These are phyloP conservation scores for Perkinsus olseni DNA, from an alignment of 169 alveolate species.

Conservation along the genomic window DNA sequence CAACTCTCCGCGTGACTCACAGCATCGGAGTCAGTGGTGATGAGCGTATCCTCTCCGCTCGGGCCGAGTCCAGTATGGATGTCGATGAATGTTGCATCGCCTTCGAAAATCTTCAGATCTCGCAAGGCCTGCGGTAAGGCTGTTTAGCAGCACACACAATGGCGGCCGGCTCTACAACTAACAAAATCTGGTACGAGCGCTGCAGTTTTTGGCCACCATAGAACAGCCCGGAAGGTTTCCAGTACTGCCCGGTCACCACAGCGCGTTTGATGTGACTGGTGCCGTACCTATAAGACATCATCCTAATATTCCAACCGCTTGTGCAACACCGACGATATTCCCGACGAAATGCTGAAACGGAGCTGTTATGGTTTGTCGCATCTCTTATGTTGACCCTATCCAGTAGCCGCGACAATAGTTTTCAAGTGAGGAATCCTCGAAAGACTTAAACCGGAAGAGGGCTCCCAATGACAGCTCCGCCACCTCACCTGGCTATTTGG, in stretches of 20 bases:
- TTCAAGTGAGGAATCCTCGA: too few relatives aligned
- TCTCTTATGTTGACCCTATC: too few relatives aligned
- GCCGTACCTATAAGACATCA: neutral
- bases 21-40: neutral
- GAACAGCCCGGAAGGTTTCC: neutral
- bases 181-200: neutral
- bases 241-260: neutral
- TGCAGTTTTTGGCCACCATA: neutral
- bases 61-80: slow-evolving; percentile 10
- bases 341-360: too few relatives aligned
- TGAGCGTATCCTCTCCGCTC: neutral
- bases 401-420: too few relatives aligned
- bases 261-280: neutral
- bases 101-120: neutral
- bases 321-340: too few relatives aligned
- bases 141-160: too few relatives aligned
- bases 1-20: neutral
- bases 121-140: neutral
- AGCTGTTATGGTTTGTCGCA: too few relatives aligned
- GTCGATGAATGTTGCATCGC: neutral
- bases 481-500: neutral
- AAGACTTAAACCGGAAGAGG: too few relatives aligned
- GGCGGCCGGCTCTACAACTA: neutral
- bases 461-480: neutral
- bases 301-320: neutral